Evolutionary conservation across 2,329 filamentous ascomycete species (phyloP).

Genomic region (Paracoccidioides lutzii): DNA sequence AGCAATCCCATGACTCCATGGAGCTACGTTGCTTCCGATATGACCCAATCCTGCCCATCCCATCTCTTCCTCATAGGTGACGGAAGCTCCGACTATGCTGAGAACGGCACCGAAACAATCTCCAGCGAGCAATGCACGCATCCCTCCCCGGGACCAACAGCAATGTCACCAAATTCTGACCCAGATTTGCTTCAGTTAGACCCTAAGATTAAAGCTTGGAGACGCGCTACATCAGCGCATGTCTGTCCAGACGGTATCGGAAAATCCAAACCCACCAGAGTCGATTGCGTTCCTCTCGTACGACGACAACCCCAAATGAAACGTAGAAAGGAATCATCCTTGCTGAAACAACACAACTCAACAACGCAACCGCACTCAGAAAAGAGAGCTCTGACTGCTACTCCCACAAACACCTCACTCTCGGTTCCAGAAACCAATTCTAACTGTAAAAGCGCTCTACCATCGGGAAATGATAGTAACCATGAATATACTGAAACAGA

Average conservation of each 20-base stretch:
- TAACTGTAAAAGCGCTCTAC: background rate
- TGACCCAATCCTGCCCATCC: background rate
- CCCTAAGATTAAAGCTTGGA: constrained; percentile 1
- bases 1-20: background rate
- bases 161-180: background rate
- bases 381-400: background rate
- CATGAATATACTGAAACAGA: background rate
- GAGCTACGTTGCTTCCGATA: background rate
- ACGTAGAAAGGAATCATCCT: background rate
- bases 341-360: background rate
- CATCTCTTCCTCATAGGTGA: background rate
- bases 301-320: background rate
- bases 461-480: background rate
- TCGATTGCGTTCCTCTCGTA: background rate
- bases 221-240: background rate
- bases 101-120: background rate
- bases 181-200: background rate
- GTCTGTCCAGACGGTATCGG: background rate
- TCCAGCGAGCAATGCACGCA: background rate
- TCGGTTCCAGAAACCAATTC: background rate
- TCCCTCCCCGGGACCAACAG: background rate
- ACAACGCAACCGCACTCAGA: background rate
- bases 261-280: background rate
- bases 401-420: background rate
- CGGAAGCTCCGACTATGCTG: background rate